phyloP scores from a whole-genome alignment of 345 rosid genomes.

The Fremontodendron californicum region DNA sequence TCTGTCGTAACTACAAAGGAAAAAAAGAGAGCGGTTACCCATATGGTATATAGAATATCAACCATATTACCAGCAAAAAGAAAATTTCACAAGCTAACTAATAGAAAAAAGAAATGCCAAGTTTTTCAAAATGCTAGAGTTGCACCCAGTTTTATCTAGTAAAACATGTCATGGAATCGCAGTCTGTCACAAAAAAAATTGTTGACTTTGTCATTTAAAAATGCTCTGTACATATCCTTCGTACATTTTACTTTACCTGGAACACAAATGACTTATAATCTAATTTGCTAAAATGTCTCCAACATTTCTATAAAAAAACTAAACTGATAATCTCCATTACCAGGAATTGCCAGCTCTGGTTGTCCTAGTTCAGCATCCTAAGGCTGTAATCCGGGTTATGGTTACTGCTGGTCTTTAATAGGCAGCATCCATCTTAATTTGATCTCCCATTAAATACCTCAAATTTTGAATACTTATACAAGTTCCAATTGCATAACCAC shows the following conservation, averaged over 20 bases:
- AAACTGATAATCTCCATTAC: not conserved
- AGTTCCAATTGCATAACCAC: slow-evolving; percentile 1
- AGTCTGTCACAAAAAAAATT: not conserved
- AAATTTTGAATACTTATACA: not conserved
- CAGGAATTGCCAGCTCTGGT: not conserved
- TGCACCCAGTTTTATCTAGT: not conserved
- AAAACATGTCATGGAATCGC: not conserved
- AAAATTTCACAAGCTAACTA: not conserved
- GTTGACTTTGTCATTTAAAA: not conserved
- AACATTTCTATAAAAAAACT: not conserved
- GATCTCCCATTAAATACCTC: not conserved
- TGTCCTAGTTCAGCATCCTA: not conserved
- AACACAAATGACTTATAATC: not conserved
- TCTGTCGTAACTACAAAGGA: slow-evolving; percentile 68
- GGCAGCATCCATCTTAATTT: not conserved
- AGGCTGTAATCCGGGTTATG: not conserved
- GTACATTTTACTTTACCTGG: not conserved
- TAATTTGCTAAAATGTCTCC: not conserved
- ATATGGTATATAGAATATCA: not conserved
- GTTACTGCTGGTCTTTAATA: not conserved
- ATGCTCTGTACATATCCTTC: not conserved
- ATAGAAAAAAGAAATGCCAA: not conserved
- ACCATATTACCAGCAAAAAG: slow-evolving; percentile 13
- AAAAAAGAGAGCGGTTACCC: not conserved
- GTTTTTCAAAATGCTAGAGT: not conserved